These are phyloP conservation scores for Thamnidium elegans DNA, from an alignment of 192 early-diverging fungal species.

Conservation along the genomic window DNA sequence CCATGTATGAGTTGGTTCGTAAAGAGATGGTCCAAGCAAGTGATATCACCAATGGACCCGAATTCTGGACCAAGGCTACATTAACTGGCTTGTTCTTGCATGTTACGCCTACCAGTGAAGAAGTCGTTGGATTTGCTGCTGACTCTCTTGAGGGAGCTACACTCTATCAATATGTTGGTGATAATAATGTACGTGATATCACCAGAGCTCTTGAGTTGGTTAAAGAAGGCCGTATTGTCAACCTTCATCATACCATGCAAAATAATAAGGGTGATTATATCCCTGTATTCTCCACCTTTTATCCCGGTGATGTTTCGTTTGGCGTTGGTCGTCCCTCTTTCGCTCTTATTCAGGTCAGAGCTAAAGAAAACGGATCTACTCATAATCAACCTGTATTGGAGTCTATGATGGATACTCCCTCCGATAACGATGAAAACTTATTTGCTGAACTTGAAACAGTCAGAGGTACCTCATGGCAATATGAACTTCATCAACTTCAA, in stretches of 20 bases:
- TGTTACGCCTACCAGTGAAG: constrained; percentile 26
- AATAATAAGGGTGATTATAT: constrained; percentile 39
- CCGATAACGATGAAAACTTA: constrained; percentile 36
- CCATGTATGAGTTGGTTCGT: constrained; percentile 37
- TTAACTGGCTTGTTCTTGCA: constrained; percentile 53
- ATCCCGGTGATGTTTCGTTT: constrained; percentile 32
- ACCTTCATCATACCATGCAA: constrained; percentile 33
- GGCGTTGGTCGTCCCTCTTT: constrained; percentile 28
- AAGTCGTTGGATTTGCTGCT: constrained; percentile 20
- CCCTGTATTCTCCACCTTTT: constrained; percentile 35
- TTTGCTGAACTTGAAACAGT: constrained; percentile 44
- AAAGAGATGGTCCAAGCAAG: constrained; percentile 12
- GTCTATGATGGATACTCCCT: constrained; percentile 15
- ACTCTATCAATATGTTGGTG: constrained; percentile 34
- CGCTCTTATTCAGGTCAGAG: constrained; percentile 28
- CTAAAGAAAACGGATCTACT: not conserved
- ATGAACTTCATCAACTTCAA: constrained; percentile 61
- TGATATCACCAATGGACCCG: constrained; percentile 22
- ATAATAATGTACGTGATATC: constrained; percentile 33
- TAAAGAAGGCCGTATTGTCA: constrained; percentile 23
- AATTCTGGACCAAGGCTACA: constrained; percentile 61
- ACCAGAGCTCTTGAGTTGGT: constrained; percentile 30
- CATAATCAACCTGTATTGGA: constrained; percentile 1
- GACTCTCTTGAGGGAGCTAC: constrained; percentile 36
- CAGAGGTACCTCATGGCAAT: constrained; percentile 56